Evolutionary conservation across 306 rosid species (phyloP).

Genomic region (Begonia peltatifolia): DNA sequence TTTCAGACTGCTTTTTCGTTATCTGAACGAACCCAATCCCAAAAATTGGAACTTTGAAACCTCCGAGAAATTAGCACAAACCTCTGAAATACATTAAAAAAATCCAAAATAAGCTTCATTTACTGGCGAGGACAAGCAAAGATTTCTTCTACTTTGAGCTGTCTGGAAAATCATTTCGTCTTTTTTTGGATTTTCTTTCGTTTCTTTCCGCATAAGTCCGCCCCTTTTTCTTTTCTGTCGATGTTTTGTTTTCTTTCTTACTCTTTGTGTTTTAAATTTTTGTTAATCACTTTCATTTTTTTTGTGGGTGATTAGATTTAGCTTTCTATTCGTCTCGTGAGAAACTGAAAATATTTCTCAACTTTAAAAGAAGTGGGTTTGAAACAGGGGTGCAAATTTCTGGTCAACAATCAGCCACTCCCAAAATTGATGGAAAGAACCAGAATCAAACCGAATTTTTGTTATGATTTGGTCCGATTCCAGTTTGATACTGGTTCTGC

Average conservation of each 20-base stretch:
- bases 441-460: too few species aligned
- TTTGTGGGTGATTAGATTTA: neutral
- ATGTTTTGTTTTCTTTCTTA: neutral
- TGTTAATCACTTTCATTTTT: neutral
- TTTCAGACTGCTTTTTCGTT: constrained; percentile 12
- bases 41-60: constrained; percentile 19
- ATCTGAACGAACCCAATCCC: constrained; percentile 13
- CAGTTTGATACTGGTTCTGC: too few species aligned
- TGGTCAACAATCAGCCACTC: too few species aligned
- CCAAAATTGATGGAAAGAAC: too few species aligned
- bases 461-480: too few species aligned
- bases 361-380: neutral
- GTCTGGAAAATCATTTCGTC: neutral
- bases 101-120: neutral
- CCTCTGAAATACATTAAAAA: neutral
- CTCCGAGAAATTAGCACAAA: constrained; percentile 10
- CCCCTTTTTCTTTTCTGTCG: neutral
- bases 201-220: constrained; percentile 2
- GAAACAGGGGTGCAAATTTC: neutral
- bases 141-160: constrained; percentile 3
- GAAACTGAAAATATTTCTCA: neutral
- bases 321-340: neutral
- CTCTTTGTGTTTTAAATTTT: too few species aligned
- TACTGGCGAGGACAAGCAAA: neutral
- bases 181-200: constrained; percentile 5